Evolutionary conservation across 176 grass and related monocot genomes (phyloP).

Genomic region (Avena insularis): DNA sequence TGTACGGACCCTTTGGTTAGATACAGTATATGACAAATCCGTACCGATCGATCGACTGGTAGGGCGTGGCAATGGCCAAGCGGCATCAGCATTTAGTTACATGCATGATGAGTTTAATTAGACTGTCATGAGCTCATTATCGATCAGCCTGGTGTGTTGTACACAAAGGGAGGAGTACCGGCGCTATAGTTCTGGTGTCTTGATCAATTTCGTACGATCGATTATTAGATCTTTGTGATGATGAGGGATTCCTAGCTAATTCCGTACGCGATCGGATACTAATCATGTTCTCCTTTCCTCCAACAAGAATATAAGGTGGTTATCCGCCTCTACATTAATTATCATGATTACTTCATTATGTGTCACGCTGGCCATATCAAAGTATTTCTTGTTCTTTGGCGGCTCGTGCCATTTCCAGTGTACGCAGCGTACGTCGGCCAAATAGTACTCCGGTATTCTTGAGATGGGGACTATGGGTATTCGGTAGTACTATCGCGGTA

Average conservation of each 20-base stretch:
- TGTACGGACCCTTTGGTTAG: too few relatives aligned
- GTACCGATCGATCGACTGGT: too few relatives aligned
- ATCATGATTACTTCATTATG: slow-evolving; percentile 5
- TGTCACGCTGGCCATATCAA: not conserved
- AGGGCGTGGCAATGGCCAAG: too few relatives aligned
- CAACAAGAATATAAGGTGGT: not conserved
- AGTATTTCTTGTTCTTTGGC: not conserved
- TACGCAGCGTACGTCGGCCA: not conserved
- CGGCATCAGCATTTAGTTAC: not conserved
- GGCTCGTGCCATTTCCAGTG: not conserved
- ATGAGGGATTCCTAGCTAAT: not conserved
- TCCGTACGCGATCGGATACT: not conserved
- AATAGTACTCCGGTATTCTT: not conserved
- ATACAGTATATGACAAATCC: too few relatives aligned
- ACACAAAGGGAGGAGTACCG: too few relatives aligned
- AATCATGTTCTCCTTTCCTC: not conserved
- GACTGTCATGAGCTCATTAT: not conserved
- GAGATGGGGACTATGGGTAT: too few relatives aligned
- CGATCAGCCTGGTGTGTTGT: not conserved
- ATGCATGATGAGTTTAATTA: not conserved
- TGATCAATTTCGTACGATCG: not conserved
- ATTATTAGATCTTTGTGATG: not conserved
- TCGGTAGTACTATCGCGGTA: too few relatives aligned
- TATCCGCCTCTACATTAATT: too few relatives aligned
- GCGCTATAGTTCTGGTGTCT: too few relatives aligned